Conservation (phyloP, 2,329 filamentous ascomycete species). For the Colletotrichum simmondsii region DNA sequence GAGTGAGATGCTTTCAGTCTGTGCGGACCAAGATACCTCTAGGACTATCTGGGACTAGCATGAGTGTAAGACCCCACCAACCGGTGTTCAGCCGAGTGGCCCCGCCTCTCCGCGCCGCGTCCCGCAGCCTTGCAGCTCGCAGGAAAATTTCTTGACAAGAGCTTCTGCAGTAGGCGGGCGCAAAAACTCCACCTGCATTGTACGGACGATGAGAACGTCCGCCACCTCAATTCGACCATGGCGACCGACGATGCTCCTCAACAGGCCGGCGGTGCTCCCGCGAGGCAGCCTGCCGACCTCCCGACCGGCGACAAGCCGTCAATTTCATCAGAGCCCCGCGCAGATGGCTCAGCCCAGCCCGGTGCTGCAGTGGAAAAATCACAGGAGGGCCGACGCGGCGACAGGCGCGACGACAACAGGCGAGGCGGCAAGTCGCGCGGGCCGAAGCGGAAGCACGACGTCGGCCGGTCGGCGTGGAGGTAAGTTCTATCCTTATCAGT, state of each 20-base stretch:
- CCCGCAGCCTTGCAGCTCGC: conserved; percentile 30
- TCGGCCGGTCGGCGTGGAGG: conserved; percentile 30
- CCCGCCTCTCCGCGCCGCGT: conserved; percentile 10
- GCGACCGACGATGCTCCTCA: conserved; percentile 29
- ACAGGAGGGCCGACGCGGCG: conserved; percentile 7
- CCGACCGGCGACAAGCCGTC: conserved; percentile 2
- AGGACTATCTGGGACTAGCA: neutral
- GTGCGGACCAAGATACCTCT: fast-evolving
- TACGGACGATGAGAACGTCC: conserved; percentile 30
- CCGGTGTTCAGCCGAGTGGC: conserved; percentile 22
- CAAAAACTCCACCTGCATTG: conserved; percentile 22
- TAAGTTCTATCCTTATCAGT: neutral
- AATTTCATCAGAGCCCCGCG: conserved; percentile 21
- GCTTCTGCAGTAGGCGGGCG: conserved; percentile 2
- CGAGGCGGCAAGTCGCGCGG: conserved; percentile 18
- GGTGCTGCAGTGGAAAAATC: neutral
- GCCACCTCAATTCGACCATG: conserved; percentile 24
- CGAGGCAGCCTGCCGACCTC: conserved; percentile 22
- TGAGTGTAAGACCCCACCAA: fast-evolving
- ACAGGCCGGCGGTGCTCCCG: conserved; percentile 2
- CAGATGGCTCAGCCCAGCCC: neutral
- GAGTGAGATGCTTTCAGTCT: neutral
- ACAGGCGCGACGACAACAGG: conserved; percentile 12
- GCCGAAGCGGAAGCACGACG: conserved; percentile 31
- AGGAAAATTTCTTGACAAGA: conserved; percentile 30